Evolutionary conservation across 2,329 filamentous ascomycete genomes (phyloP).

Genomic region (Macroventuria anomochaeta): DNA sequence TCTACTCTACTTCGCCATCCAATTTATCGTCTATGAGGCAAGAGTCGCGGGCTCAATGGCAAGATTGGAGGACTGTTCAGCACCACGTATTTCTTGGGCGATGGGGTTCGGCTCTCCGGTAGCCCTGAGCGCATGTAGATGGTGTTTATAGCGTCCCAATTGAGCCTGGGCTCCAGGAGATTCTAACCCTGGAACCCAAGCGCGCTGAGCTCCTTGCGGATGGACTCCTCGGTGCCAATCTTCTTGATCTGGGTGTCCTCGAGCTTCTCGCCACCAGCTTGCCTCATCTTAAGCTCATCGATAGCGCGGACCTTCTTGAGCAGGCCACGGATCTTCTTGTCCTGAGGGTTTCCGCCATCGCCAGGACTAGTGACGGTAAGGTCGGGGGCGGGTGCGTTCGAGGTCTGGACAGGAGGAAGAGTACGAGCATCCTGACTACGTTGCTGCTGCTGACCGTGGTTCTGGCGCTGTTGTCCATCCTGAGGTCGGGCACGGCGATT

Average conservation of each 20-base stretch:
- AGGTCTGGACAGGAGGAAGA: constrained; percentile 41
- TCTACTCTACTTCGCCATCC: constrained; percentile 5
- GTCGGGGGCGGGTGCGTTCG: constrained; percentile 51
- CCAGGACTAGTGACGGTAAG: constrained; percentile 62
- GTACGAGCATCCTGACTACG: constrained; percentile 28
- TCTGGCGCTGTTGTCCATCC: constrained; percentile 36
- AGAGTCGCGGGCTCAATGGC: background rate
- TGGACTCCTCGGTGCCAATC: constrained; percentile 84
- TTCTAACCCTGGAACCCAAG: constrained; percentile 55
- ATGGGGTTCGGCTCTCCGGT: background rate
- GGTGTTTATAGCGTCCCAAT: background rate
- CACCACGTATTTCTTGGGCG: background rate
- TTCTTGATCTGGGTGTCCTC: constrained; percentile 99
- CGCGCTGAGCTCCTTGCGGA: constrained; percentile 80
- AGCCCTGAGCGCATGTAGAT: constrained; percentile 1
- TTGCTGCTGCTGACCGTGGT: constrained; percentile 32
- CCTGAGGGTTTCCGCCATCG: constrained; percentile 70
- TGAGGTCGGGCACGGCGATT: constrained; percentile 38
- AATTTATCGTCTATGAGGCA: background rate
- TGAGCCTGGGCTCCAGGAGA: constrained; percentile 10
- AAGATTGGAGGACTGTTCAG: background rate
- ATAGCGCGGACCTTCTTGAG: constrained; percentile 98
- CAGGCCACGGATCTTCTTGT: constrained; percentile 92
- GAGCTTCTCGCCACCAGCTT: constrained; percentile 91
- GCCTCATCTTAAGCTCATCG: constrained; percentile 96